phyloP scores from a whole-genome alignment of 345 rosid species.

The Brassica incana region DNA sequence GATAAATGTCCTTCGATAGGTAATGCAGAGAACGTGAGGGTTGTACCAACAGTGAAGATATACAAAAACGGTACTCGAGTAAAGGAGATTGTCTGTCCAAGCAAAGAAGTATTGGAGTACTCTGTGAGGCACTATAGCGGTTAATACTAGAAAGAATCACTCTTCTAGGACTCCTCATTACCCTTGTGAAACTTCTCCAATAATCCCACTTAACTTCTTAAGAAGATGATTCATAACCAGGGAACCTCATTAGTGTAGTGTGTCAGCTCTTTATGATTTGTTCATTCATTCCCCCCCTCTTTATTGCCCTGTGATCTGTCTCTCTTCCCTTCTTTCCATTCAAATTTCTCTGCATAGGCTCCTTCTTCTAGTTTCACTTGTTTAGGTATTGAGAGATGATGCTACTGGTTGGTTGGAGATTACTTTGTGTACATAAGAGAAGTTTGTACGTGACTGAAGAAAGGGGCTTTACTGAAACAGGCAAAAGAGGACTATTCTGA shows the following conservation, averaged over 20 bases:
- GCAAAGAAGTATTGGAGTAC: conserved; percentile 39
- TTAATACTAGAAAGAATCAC: conserved; percentile 36
- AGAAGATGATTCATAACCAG: conserved; percentile 14
- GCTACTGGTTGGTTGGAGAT: conserved; percentile 29
- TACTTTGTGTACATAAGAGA: conserved; percentile 40
- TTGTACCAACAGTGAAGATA: conserved; percentile 40
- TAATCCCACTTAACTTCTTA: conserved; percentile 22
- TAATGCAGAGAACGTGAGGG: conserved; percentile 37
- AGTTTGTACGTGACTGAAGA: conserved; percentile 33
- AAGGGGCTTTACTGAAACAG: conserved; percentile 15
- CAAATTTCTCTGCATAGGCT: conserved; percentile 28
- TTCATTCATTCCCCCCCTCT: conserved; percentile 40
- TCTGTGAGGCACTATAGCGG: conserved; percentile 82
- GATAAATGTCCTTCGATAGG: conserved; percentile 39
- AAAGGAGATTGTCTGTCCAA: conserved; percentile 43
- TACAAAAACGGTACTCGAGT: conserved; percentile 38
- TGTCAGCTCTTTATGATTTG: conserved; percentile 32
- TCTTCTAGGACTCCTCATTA: conserved; percentile 5
- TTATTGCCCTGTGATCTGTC: conserved; percentile 32
- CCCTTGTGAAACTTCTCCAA: background rate
- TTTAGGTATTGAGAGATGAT: conserved; percentile 27
- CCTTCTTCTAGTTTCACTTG: conserved; percentile 35
- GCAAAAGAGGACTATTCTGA: conserved; percentile 38
- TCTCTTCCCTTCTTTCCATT: conserved; percentile 21
- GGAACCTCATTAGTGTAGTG: conserved; percentile 35